Base-by-base conservation (phyloP, 2,329 filamentous ascomycete species). In the Malbranchea cinnamomea region DNA sequence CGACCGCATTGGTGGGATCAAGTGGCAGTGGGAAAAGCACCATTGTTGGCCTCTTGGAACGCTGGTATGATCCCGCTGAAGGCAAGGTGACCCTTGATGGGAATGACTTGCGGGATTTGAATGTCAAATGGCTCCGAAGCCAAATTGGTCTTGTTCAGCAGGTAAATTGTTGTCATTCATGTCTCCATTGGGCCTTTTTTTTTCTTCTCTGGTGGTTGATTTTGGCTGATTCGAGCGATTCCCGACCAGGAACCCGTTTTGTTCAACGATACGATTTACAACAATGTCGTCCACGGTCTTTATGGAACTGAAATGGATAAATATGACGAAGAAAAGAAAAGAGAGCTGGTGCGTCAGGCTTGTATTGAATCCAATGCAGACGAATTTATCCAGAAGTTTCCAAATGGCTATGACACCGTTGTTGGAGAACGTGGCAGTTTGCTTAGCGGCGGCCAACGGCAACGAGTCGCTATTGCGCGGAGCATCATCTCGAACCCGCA, bases 371-470 rank as follows among this genome's bases (percentile, higher is more conserved):
- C 83, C n/a, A 89, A 91, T 43, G 82, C 82, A 2, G 81, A 89
- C 47, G 80, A 85, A 39, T 92, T 93, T 49, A 75, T 93, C 37
- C 67, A 64, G 10, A 54, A 64, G 6, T 66, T 92, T 1, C 81
- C 84, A 0, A 76, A 91, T 40, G 78, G 78, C 6, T 92, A 92
- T 45, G 68, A 89, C 43, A 92, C 84, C 0, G 74, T 84, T 41
- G 83, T 92, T 11, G 84, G 84, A 35, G 81, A 92, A 53, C 72
- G 82, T 38, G 84, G 83, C 6, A 85, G 89, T 47, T 61, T 91
- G 34, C 65, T 93, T 10, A 85, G 78, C 31, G 84, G 84, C 48
- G 84, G 84, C 12, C 84, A 93, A 56, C 89, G 89, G 53, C 84
- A 92, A 54, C 76, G 84, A 42, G 84, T 92, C 44, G 82, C 83